Conservation (phyloP, 345 rosid species). For the Angophora floribunda region DNA sequence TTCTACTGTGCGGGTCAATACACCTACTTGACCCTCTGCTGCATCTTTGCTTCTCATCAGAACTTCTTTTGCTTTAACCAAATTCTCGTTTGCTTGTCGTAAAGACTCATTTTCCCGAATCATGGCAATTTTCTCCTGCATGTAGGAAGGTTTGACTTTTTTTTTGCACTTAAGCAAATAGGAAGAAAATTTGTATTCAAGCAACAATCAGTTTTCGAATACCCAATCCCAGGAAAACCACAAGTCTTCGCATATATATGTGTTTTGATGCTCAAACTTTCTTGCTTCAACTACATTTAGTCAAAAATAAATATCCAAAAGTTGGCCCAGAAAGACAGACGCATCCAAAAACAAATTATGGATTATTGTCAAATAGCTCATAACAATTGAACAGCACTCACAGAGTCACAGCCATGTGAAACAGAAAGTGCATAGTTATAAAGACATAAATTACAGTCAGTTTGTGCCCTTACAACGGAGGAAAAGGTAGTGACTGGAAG, state of each 20-base stretch:
- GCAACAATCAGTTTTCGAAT: background rate
- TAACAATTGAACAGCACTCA: background rate
- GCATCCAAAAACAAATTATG: background rate
- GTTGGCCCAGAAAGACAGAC: background rate
- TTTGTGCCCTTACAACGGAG: background rate
- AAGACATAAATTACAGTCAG: background rate
- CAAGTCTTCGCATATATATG: background rate
- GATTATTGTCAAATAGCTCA: background rate
- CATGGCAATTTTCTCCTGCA: slow-evolving; percentile 94
- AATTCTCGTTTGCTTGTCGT: slow-evolving; percentile 41
- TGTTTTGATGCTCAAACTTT: background rate
- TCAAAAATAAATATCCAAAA: background rate
- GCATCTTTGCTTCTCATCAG: slow-evolving; percentile 50
- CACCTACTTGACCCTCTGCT: slow-evolving; percentile 62
- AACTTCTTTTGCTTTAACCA: slow-evolving; percentile 48
- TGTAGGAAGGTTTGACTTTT: background rate
- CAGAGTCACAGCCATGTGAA: background rate
- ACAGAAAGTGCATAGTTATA: background rate
- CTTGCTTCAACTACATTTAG: background rate
- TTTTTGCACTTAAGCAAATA: background rate
- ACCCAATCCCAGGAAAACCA: background rate
- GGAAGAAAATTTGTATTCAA: background rate
- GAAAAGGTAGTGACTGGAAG: background rate
- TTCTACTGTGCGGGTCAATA: slow-evolving; percentile 60
- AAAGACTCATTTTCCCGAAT: slow-evolving; percentile 62